Evolutionary conservation across 345 rosid species (phyloP).

Genomic region (Bruguiera parviflora): DNA sequence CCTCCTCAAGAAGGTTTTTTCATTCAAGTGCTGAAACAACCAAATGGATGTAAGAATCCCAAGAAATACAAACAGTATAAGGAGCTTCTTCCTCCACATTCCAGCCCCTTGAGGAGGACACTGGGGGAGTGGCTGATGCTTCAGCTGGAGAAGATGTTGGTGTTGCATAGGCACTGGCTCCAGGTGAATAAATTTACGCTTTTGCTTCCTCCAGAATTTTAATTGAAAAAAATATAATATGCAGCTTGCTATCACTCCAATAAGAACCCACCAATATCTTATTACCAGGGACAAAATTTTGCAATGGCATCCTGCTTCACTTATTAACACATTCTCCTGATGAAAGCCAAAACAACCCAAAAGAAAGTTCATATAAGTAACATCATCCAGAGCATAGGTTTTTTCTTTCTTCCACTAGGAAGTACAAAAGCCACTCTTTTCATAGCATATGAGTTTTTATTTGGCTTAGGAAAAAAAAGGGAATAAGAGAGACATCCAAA

Average conservation of each 20-base stretch:
- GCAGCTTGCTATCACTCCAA: slow-evolving; percentile 38
- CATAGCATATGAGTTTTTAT: not conserved
- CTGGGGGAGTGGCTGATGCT: slow-evolving; percentile 49
- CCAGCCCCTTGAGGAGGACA: slow-evolving; percentile 53
- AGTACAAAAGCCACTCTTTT: not conserved
- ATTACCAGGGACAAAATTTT: slow-evolving; percentile 27
- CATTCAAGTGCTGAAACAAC: slow-evolving; percentile 54
- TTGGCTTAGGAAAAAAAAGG: not conserved
- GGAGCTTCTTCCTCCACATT: slow-evolving; percentile 68
- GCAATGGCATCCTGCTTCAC: slow-evolving; percentile 17
- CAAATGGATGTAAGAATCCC: slow-evolving; percentile 56
- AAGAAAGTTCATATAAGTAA: no score
- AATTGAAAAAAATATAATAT: slow-evolving; percentile 26
- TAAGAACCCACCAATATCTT: slow-evolving; percentile 51
- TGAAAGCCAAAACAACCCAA: slow-evolving; percentile 22
- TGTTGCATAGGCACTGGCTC: slow-evolving; percentile 28
- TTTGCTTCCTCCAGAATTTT: slow-evolving; percentile 30
- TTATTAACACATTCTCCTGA: slow-evolving; percentile 36
- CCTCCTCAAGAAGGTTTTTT: slow-evolving; percentile 37
- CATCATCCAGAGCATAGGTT: not conserved
- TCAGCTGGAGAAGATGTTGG: slow-evolving; percentile 40
- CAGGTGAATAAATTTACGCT: slow-evolving; percentile 25
- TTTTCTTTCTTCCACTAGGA: not conserved
- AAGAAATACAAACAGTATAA: slow-evolving; percentile 40
- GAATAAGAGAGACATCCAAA: not conserved